These are phyloP conservation scores for Plectosphaerella sp. DNA, from an alignment of 2,329 filamentous ascomycete species.

Conservation along the genomic window DNA sequence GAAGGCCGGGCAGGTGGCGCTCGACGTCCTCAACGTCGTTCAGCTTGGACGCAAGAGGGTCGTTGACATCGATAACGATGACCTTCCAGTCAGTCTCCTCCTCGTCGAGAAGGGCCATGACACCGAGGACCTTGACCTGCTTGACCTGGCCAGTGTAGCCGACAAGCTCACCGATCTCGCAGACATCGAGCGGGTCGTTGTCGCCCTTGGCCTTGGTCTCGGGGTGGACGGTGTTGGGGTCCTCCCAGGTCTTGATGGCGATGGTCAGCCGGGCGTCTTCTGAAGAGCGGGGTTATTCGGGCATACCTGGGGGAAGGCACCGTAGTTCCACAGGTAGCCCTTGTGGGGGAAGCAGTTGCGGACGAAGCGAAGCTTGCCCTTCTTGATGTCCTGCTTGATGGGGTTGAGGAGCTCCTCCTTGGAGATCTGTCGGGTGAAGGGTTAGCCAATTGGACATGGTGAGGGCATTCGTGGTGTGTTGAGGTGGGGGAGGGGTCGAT, in stretches of 20 bases:
- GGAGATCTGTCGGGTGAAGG: slow-evolving; percentile 67
- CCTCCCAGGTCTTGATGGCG: slow-evolving; percentile 82
- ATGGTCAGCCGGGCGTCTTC: no score
- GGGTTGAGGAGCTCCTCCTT: slow-evolving; percentile 98
- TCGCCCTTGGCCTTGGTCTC: slow-evolving; percentile 99
- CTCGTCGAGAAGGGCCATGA: slow-evolving; percentile 98
- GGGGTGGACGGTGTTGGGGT: slow-evolving; percentile 91
- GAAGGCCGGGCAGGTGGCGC: slow-evolving; percentile 92
- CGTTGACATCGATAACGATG: slow-evolving; percentile 98
- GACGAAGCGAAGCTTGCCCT: slow-evolving; percentile 98
- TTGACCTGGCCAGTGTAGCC: slow-evolving; percentile 95
- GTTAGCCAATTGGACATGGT: slow-evolving; percentile 8
- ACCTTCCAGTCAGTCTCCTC: slow-evolving; percentile 99
- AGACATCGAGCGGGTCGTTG: slow-evolving; percentile 98
- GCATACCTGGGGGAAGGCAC: slow-evolving; percentile 92
- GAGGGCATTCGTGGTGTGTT: neutral
- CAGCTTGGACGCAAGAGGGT: slow-evolving; percentile 92
- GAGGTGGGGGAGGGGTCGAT: neutral
- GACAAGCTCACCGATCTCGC: slow-evolving; percentile 98
- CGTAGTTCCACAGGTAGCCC: slow-evolving; percentile 99
- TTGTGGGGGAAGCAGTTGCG: slow-evolving; percentile 99
- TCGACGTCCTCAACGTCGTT: slow-evolving; percentile 99
- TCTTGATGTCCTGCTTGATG: slow-evolving; percentile 99
- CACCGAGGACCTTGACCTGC: slow-evolving; percentile 99
- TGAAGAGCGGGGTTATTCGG: neutral